These are phyloP conservation scores for Gynostemma pentaphyllum DNA, from an alignment of 306 rosid genomes.

Conservation along the genomic window DNA sequence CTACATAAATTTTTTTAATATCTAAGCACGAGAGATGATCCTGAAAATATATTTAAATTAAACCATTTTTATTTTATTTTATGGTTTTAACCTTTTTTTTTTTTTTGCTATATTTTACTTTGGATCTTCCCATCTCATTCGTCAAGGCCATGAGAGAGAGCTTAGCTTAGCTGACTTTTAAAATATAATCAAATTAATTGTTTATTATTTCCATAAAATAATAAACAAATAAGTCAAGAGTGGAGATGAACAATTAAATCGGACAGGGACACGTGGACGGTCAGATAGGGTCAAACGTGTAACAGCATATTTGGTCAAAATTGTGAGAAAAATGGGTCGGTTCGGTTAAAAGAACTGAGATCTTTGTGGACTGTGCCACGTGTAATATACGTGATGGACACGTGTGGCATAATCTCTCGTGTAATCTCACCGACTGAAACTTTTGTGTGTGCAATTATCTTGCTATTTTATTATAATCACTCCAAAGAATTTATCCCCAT, in stretches of 20 bases:
- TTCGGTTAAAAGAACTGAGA: neutral
- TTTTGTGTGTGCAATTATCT: neutral
- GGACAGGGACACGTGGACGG: conserved; percentile 7
- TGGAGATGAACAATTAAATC: conserved; percentile 10
- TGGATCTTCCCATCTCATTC: neutral
- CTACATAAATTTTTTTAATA: too few species aligned
- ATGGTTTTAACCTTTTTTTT: neutral
- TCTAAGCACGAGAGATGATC: too few species aligned
- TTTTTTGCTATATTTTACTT: neutral
- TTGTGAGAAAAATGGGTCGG: neutral
- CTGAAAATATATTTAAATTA: too few species aligned
- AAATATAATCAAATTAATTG: neutral
- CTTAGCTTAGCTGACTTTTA: conserved; percentile 10
- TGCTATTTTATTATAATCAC: neutral
- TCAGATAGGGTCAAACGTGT: neutral
- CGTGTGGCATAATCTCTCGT: neutral
- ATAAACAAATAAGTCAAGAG: neutral
- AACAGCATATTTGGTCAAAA: neutral
- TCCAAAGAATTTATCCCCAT: too few species aligned
- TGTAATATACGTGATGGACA: neutral
- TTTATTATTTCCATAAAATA: too few species aligned
- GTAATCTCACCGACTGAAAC: neutral
- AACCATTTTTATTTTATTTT: neutral
- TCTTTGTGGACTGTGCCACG: neutral
- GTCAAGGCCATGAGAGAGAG: neutral